Conservation (phyloP, 2,329 filamentous ascomycete species). For the Colletotrichum sp. region DNA sequence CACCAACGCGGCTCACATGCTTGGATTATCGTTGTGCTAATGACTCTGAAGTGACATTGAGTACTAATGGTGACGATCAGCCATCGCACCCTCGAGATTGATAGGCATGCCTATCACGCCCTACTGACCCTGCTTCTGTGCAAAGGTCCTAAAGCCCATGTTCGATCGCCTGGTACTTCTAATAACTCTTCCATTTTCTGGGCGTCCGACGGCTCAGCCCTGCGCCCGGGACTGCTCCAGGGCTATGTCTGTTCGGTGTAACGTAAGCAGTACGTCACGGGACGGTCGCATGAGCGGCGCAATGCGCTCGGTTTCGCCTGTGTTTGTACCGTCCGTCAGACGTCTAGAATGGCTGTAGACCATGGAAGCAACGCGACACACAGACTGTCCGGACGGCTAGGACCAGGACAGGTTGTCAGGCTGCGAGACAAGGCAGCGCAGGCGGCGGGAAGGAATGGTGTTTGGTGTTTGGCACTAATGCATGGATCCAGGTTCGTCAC, state of each 20-base stretch:
- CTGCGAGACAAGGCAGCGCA: background rate
- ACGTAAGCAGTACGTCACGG: background rate
- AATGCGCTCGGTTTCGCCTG: conserved; percentile 20
- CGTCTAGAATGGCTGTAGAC: background rate
- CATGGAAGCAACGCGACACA: background rate
- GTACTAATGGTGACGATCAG: background rate
- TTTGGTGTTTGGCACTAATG: background rate
- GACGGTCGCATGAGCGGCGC: background rate
- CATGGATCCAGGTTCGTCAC: conserved; percentile 1
- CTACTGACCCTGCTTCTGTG: background rate
- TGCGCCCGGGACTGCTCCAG: background rate
- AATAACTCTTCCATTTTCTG: background rate
- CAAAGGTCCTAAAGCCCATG: background rate
- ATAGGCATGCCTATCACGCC: background rate
- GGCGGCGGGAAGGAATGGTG: background rate
- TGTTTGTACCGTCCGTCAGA: conserved; percentile 26
- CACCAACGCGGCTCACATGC: conserved; percentile 71
- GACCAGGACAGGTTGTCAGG: background rate
- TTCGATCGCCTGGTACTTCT: background rate
- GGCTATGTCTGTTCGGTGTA: background rate
- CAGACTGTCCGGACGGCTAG: background rate
- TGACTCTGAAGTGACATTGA: background rate
- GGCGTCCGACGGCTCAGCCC: background rate
- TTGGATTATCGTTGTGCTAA: background rate
- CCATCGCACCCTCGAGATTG: background rate